These are phyloP conservation scores for Paramarasmius palmivorus DNA, from an alignment of 1,284 basidiomycete species.

Conservation along the genomic window DNA sequence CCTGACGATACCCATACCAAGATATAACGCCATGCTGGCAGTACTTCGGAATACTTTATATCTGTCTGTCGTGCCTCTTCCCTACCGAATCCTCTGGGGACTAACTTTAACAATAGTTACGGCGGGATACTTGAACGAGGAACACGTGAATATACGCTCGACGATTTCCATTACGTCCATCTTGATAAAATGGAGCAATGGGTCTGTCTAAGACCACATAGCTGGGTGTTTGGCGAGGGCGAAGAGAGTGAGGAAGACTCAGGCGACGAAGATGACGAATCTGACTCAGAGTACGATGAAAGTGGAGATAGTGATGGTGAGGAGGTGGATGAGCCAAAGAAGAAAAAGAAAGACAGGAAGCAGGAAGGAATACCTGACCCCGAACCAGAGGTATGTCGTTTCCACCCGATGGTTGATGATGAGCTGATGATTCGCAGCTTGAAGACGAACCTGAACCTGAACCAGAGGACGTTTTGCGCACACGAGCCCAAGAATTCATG, in stretches of 20 bases:
- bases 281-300: slow-evolving; percentile 45
- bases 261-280: slow-evolving; percentile 51
- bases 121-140: slow-evolving; percentile 87
- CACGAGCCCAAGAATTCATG: slow-evolving; percentile 71
- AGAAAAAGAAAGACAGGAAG: slow-evolving; percentile 21
- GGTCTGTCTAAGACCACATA: slow-evolving; percentile 69
- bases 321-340: slow-evolving; percentile 23
- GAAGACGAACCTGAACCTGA: background rate
- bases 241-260: slow-evolving; percentile 61
- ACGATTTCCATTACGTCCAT: slow-evolving; percentile 78
- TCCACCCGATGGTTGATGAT: background rate
- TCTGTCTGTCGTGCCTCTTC: slow-evolving; percentile 59
- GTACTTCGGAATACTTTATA: slow-evolving; percentile 86
- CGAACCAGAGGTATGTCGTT: slow-evolving; percentile 7
- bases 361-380: slow-evolving; percentile 21
- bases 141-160: slow-evolving; percentile 81
- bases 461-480: slow-evolving; percentile 54
- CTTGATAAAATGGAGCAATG: slow-evolving; percentile 83
- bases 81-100: background rate
- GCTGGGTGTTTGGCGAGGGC: slow-evolving; percentile 60
- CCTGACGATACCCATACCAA: slow-evolving; percentile 67
- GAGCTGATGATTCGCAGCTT: background rate
- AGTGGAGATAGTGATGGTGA: slow-evolving; percentile 34
- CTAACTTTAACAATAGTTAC: slow-evolving; percentile 50
- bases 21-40: slow-evolving; percentile 94